These are phyloP conservation scores for Maudiozyma turicensis DNA, from an alignment of 805 yeast genomes.

Conservation along the genomic window DNA sequence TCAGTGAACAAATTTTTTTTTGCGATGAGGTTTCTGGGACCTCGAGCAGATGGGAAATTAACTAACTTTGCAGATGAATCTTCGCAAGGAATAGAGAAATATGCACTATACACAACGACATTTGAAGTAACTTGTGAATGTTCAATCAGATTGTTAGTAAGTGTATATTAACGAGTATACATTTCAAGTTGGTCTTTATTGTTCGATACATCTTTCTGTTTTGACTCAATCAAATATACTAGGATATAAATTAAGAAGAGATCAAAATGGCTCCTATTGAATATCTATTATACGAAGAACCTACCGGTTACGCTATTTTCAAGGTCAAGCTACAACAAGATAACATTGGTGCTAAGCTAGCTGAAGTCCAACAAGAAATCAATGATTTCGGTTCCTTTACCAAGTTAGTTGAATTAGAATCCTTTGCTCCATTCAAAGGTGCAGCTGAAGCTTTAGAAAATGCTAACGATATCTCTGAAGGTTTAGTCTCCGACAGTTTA, in stretches of 20 bases:
- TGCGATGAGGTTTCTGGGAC: conserved; percentile 6
- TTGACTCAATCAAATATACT: too few relatives aligned
- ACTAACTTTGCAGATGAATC: too few relatives aligned
- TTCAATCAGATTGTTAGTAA: too few relatives aligned
- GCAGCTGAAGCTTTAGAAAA: conserved; percentile 99
- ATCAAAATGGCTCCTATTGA: conserved; percentile 61
- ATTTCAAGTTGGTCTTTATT: too few relatives aligned
- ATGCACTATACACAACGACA: too few relatives aligned
- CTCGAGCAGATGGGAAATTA: background rate
- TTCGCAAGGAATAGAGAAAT: too few relatives aligned
- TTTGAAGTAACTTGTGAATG: too few relatives aligned
- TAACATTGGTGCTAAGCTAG: conserved; percentile 80
- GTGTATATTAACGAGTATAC: too few relatives aligned
- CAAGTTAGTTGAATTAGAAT: conserved; percentile 84
- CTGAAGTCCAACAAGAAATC: conserved; percentile 88
- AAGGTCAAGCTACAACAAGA: conserved; percentile 91
- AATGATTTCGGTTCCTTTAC: conserved; percentile 80
- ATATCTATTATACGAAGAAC: conserved; percentile 92
- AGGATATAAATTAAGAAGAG: background rate
- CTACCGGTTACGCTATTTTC: conserved; percentile 96
- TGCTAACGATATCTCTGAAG: conserved; percentile 96
- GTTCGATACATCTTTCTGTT: too few relatives aligned
- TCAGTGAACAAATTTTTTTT: conserved; percentile 3
- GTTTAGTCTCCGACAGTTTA: conserved; percentile 86
- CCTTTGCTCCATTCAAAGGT: conserved; percentile 97